Evolutionary conservation across 768 basidiomycete genomes (phyloP), one percentile per base, ranked within the genome.

Genomic region (Naematelia encephala): DNA sequence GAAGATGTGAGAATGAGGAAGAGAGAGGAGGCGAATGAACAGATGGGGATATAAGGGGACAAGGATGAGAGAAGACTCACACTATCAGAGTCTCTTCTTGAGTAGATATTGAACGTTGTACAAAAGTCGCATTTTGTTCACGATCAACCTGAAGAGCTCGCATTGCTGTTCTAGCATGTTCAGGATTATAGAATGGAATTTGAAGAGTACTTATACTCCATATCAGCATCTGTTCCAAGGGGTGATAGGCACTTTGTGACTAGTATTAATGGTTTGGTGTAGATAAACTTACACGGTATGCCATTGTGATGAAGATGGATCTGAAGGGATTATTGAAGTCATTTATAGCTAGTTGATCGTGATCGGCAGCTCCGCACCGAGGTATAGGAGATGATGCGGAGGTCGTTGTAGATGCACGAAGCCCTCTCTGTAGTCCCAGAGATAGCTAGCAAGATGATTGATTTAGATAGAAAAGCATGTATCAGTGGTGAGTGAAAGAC

Each of bases 111-210:
- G 79, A 81, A 60, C 90, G 82, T 72, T 85, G 85, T 22, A 94
- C 91, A 10, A 87, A 86, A 46, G 87, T 82, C 2, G 85, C 84
- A 67, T 93, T 89, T 42, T 92, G 81, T 77, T 93, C 91, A 19
- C 81, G 79, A 77, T 96, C 91, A 28, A 96, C 91, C 61, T 88
- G 86, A 71, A 96, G 88, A 61, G 84, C 86, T 75, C 86, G 85
- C 72, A 86, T 87, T 23, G 88, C 91, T 66, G 91, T 89, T 49
- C 76, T 70, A 8, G 92, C 92, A 70, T 96, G 90, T 62, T 85
- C 81, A 22, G 80, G 73, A 21, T 84, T 86, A 21, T 83, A 81
- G 64, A 94, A 91, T 8, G 91, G 92, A 44, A 93, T 85, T 48
- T 84, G 83, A 58, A 92, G 78, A 3, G 84, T 85, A 48, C 88